Evolutionary conservation across 2,329 filamentous ascomycete genomes (phyloP), one percentile per base, ranked within the genome.

Genomic region (Fulvia fulva): DNA sequence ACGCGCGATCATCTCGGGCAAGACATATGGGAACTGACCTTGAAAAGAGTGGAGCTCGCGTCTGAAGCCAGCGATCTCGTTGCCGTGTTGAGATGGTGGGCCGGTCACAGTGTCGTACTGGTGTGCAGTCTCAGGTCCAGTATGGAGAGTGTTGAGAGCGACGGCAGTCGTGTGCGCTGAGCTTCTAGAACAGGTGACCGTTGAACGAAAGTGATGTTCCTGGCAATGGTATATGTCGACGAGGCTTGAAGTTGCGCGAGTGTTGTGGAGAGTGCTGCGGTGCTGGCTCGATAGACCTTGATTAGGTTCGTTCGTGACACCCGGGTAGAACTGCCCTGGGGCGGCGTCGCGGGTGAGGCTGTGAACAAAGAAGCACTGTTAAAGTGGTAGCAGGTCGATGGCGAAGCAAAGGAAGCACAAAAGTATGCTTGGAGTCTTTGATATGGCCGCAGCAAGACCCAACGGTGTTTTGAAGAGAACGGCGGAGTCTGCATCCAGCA

Each of bases 401-500:
- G 54, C 44, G 57, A 60, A 53, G 54, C 53, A 49, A 58, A 58
- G 62, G 63, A 57, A 58, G 55, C 56, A 63, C 60, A 60, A 51
- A 37, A 57, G 55, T 59, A 56, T 56, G 30, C 58, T 50, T 53
- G 56, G 41, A 25, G 28, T 28, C 55, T 51, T 63, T 51, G 61
- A 63, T 54, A 57, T 64, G 58, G 51, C 58, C 53, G 51, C 58
- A 63, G 56, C 61, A 62, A 55, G 56, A 60, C 64, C 56, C 58
- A 58, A 60, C 43, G 60, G 46, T 63, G 63, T 64, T 63, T 63
- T 60, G 61, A 51, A 63, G 60, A 45, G 53, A 62, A 56, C 59
- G 62, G 60, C 60, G 61, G 60, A 61, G 59, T 58, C 58, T 60
- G 63, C 65, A 61, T 64, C 61, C 63, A 67, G 55, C 58, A 65